These are phyloP conservation scores for Ceratobasidium papillatum DNA, from an alignment of 1,284 basidiomycete species.

Conservation along the genomic window DNA sequence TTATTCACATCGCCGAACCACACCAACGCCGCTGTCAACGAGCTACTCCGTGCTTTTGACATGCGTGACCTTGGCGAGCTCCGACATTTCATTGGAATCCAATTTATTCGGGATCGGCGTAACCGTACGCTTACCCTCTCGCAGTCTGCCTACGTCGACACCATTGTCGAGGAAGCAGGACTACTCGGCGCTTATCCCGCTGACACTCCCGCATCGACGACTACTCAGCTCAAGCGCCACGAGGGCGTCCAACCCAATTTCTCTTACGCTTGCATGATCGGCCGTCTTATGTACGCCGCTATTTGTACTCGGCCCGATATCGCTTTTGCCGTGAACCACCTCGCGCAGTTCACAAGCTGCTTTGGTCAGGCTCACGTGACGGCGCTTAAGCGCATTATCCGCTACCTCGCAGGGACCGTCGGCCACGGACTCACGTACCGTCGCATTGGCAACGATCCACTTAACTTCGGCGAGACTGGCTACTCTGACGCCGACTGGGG, in stretches of 20 bases:
- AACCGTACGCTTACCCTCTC: background rate
- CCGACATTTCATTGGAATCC: conserved; percentile 27
- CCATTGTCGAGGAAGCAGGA: conserved; percentile 2
- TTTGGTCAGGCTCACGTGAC: conserved; percentile 43
- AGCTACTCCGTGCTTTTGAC: conserved; percentile 5
- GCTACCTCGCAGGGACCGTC: conserved; percentile 47
- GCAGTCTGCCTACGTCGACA: conserved; percentile 15
- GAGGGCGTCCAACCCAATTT: background rate
- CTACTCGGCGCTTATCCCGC: conserved; percentile 10
- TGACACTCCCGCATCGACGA: background rate
- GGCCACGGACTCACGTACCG: conserved; percentile 42
- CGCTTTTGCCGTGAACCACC: conserved; percentile 21
- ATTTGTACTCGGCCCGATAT: conserved; percentile 40
- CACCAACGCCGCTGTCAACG: background rate
- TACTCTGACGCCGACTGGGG: conserved; percentile 56
- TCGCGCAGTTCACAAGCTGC: conserved; percentile 9
- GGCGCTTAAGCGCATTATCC: conserved; percentile 46
- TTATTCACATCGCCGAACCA: background rate
- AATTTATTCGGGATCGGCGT: background rate
- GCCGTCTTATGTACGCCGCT: conserved; percentile 42
- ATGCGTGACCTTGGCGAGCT: conserved; percentile 34
- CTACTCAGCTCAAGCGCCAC: background rate
- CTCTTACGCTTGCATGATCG: conserved; percentile 21
- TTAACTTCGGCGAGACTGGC: conserved; percentile 47
- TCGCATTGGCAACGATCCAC: background rate